Base-by-base conservation (phyloP, 2,329 filamentous ascomycete species). In the Calonectria ilicicola region DNA sequence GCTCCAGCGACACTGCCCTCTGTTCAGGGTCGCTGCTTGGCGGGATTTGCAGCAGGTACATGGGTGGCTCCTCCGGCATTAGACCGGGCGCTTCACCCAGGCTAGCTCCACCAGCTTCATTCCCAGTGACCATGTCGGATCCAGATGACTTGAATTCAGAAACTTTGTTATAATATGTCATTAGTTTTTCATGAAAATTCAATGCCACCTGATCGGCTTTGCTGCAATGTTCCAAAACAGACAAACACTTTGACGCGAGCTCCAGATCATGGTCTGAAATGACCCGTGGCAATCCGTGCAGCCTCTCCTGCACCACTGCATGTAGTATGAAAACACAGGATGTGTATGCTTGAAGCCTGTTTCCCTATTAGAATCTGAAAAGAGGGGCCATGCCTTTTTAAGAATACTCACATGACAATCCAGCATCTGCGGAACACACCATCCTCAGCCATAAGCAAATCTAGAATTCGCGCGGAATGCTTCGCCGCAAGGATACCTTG, bases 331-430 rank as follows among this genome's bases (percentile, higher is more conserved):
- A 21, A 23, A 63, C 17, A n/a, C 58, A 63, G 29, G 58, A 63
- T 44, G 26, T 63, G 15, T 29, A 63, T 63, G 58, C 58, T n/a
- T 63, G 58, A 12, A 63, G 26, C 26, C 58, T 63, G n/a, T 32
- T 46, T 63, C 23, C 2, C 4, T 29, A 8, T 63, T 10, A 63
- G 10, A 0, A 6, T 17, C 4, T 42, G n/a, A 12, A 42, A n/a
- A 10, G 42, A 12, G 2, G 2, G 5, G 2, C 23, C 4, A 5
- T 44, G 5, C 0, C 5, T 3, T 6, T 15, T 29, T 7, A 2
- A 6, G 15, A 2, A 21, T 10, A 46, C 58, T 46, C 38, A 63
- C 40, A 63, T 63, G 23, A 63, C 58, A 46, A 63, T 6, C 53
- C 58, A 63, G 12, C 58, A 63, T 42, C 40, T 29, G 10, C 40